Percentiles rank a stretch among this genome's conserved stretches.
Evolutionary conservation across 129 eudicot genomes (phyloP).

Genomic region (Pseudognaphalium luteoalbum): DNA sequence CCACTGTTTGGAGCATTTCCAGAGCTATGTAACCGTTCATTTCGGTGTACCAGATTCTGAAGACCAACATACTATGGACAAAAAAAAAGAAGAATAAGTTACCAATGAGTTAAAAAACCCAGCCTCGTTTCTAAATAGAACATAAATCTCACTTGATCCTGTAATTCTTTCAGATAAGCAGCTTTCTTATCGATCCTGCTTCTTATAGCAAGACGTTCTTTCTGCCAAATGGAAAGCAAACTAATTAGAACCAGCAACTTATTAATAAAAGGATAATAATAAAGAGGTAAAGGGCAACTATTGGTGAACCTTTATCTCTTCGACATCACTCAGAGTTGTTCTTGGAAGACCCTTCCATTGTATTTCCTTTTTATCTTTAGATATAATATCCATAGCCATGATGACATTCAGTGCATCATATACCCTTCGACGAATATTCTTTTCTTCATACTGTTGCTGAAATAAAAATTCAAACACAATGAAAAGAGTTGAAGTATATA

Average conservation of each 20-base stretch:
- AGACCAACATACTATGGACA: slow-evolving; percentile 53
- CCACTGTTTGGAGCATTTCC: slow-evolving; percentile 82
- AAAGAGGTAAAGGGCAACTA: background rate
- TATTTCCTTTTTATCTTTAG: slow-evolving; percentile 77
- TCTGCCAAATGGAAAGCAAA: slow-evolving; percentile 38
- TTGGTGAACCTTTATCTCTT: slow-evolving; percentile 59
- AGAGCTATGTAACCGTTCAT: slow-evolving; percentile 58
- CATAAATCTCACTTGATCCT: slow-evolving; percentile 68
- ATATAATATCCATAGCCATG: slow-evolving; percentile 85
- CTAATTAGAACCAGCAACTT: background rate
- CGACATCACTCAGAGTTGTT: slow-evolving; percentile 52
- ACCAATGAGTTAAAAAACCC: background rate
- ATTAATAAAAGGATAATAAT: background rate
- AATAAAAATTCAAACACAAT: slow-evolving; percentile 15
- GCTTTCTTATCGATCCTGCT: slow-evolving; percentile 67
- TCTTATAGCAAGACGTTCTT: slow-evolving; percentile 56
- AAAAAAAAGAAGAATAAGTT: slow-evolving; percentile 18
- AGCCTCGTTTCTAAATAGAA: background rate
- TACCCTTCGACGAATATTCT: slow-evolving; percentile 84
- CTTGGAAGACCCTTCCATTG: slow-evolving; percentile 80
- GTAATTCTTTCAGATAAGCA: slow-evolving; percentile 72
- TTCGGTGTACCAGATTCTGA: slow-evolving; percentile 69
- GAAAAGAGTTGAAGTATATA: slow-evolving; percentile 1
- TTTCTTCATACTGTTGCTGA: slow-evolving; percentile 65
- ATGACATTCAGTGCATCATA: slow-evolving; percentile 80